A percentile compares a stretch with the other conserved stretches of the same genome.
phyloP scores from a whole-genome alignment of 495 filamentous ascomycete species.

The Lineolata rhizophorae region DNA sequence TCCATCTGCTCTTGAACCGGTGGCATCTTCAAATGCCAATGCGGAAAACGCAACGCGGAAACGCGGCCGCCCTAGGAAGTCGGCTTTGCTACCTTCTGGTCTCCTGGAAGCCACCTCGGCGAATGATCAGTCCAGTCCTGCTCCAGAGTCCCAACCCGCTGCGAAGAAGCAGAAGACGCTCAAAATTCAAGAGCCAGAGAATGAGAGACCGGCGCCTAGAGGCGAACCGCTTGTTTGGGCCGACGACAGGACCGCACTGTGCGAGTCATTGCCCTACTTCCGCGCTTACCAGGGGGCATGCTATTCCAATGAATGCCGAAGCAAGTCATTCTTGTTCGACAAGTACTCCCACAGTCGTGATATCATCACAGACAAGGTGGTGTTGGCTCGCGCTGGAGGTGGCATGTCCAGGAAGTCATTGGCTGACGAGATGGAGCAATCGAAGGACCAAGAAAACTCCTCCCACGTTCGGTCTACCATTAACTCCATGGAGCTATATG shows the following conservation, averaged over 20 bases:
- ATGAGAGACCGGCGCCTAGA: too few species aligned
- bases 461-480: constrained; percentile 7
- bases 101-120: too few species aligned
- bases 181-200: too few species aligned
- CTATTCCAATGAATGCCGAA: constrained; percentile 25
- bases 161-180: too few species aligned
- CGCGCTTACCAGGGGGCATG: constrained; percentile 35
- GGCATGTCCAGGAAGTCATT: constrained; percentile 5
- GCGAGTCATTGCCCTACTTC: constrained; percentile 48
- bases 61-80: too few species aligned
- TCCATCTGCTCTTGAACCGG: too few species aligned
- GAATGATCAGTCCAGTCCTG: too few species aligned
- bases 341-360: constrained; percentile 29
- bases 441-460: constrained; percentile 14
- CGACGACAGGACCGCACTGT: constrained; percentile 35
- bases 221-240: constrained; percentile 33
- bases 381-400: constrained; percentile 28
- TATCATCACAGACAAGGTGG: constrained; percentile 36
- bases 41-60: too few species aligned
- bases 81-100: too few species aligned
- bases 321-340: constrained; percentile 41
- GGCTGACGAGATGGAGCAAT: constrained; percentile 9
- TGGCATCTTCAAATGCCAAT: too few species aligned
- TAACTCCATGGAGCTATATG: constrained; percentile 13
- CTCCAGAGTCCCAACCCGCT: too few species aligned